These are phyloP conservation scores for Cyclotella baltica DNA, from an alignment of 108 stramenopile genomes.

Conservation along the genomic window DNA sequence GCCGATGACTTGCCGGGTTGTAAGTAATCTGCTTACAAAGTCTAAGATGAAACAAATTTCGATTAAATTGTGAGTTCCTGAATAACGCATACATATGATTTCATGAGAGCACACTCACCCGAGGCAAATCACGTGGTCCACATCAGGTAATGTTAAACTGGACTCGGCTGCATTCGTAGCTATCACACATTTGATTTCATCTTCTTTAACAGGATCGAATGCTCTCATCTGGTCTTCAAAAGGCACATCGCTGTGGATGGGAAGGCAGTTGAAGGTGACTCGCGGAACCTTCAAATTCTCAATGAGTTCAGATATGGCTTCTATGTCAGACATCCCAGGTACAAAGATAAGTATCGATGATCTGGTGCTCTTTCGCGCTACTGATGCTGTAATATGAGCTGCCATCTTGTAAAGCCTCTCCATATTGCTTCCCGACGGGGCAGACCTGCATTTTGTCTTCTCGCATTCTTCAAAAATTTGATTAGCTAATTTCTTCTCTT, in stretches of 20 bases:
- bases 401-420: conserved; percentile 60
- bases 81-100: background rate
- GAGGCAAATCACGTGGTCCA: conserved; percentile 95
- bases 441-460: conserved; percentile 52
- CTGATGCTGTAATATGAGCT: conserved; percentile 54
- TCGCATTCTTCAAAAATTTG: conserved; percentile 61
- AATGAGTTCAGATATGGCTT: conserved; percentile 79
- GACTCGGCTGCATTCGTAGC: conserved; percentile 99
- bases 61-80: too few relatives aligned
- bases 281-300: conserved; percentile 63
- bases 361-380: conserved; percentile 60
- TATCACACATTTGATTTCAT: conserved; percentile 91
- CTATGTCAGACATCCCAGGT: conserved; percentile 96
- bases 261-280: conserved; percentile 67
- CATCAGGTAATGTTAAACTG: conserved; percentile 95
- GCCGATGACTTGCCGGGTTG: conserved; percentile 73
- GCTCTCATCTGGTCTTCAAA: conserved; percentile 92
- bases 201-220: conserved; percentile 68
- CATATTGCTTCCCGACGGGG: conserved; percentile 55
- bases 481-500: conserved; percentile 46
- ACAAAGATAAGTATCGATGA: conserved; percentile 95
- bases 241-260: conserved; percentile 93
- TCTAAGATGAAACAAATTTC: too few relatives aligned
- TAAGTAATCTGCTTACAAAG: conserved; percentile 84
- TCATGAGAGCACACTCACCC: conserved; percentile 48